phyloP scores from a whole-genome alignment of 148 eudicot genomes.

The Rhododendron henanense region DNA sequence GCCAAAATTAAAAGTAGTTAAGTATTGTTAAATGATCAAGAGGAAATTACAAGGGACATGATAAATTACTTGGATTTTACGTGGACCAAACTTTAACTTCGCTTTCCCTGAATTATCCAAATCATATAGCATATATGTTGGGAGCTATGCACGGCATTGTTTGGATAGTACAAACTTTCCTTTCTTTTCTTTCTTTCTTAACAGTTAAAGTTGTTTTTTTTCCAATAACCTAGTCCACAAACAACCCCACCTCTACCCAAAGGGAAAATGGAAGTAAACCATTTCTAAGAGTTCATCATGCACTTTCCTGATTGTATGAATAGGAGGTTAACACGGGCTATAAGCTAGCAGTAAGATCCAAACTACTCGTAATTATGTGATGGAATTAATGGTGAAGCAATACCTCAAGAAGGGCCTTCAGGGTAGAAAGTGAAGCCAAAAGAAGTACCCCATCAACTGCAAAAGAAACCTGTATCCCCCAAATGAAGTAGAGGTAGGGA shows the following conservation, averaged over 20 bases:
- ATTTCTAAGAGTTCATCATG: neutral
- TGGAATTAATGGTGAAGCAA: neutral
- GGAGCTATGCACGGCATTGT: neutral
- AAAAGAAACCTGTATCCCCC: slow-evolving; percentile 21
- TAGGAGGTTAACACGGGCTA: neutral
- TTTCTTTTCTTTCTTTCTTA: no score
- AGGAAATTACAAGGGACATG: neutral
- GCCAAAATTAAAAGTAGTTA: neutral
- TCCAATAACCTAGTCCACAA: neutral
- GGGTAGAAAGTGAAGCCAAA: slow-evolving; percentile 24
- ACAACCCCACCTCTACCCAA: neutral
- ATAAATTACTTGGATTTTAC: neutral
- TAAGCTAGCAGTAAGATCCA: neutral
- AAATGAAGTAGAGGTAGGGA: neutral
- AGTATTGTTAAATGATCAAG: neutral
- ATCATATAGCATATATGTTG: neutral
- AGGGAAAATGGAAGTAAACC: neutral
- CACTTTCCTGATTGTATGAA: neutral
- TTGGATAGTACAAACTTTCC: neutral
- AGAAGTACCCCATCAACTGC: slow-evolving; percentile 24
- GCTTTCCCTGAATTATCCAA: neutral
- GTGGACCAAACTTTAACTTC: neutral
- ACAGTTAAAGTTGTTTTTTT: slow-evolving; percentile 1
- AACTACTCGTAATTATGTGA: neutral
- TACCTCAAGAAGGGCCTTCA: slow-evolving; percentile 29